Base-by-base conservation (phyloP, 108 stramenopile genomes). In the Licmophora abbreviata region DNA sequence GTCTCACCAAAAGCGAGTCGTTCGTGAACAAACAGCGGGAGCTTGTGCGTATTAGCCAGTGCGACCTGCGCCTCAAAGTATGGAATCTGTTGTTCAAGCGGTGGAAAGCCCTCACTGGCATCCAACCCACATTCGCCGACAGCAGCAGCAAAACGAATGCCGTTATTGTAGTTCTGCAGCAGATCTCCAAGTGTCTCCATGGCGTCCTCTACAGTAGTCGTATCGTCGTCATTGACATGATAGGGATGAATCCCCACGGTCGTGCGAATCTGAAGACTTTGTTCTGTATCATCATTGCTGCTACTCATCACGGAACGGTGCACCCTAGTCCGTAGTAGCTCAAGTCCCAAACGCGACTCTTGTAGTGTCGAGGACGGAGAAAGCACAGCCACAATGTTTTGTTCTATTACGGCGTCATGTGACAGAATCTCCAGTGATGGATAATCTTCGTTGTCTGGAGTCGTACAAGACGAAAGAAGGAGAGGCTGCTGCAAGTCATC, bases 161-260 rank as follows among this genome's bases (percentile, higher is more conserved):
- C 33, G n/a, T 32, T 12, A 17, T 21, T 48, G 17, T 2, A 15
- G 8, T 25, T 21, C 6, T 46, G 18, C n/a, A 46, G 44, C 14
- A 46, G 8, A 4, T 3, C 44, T 4, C 38, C 38, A 2, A 40
- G 54, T 44, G 9, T 36, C 42, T 58, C 35, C 33, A 12, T 48
- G 35, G 26, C n/a, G n/a, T n/a, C n/a, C 44, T 48, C 49, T 22
- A 15, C 25, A 49, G 32, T 29, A 1, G 51, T 51, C 4, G 34
- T 4, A 29, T 48, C 61, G 8, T 60, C 64, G 29, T 74, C 77
- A 15, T 55, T 53, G 17, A 76, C 63, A 63, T 79, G 77, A 48
- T 88, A 88, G 0, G 87, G 87, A 69, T 88, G 87, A 7, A 88
- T 78, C 7, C 87, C 87, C 1, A 80, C 80, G 1, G 80, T 79